Conservation (phyloP, 1,284 basidiomycete genomes). For the Laetiporus sulphureus region DNA sequence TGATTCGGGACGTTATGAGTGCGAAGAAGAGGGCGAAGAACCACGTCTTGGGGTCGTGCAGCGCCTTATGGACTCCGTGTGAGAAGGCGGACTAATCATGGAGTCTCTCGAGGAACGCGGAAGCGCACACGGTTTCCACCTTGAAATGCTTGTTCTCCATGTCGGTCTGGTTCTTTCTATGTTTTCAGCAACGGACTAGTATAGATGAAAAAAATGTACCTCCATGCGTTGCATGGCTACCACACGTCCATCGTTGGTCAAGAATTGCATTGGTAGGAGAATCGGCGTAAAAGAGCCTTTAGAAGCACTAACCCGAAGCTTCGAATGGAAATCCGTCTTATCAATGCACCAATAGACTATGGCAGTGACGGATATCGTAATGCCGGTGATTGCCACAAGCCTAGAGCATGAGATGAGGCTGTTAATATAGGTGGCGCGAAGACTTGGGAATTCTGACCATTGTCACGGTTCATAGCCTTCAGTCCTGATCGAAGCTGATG, state of each 20-base stretch:
- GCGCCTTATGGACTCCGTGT: slow-evolving; percentile 53
- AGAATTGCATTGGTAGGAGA: slow-evolving; percentile 65
- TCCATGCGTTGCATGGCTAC: slow-evolving; percentile 64
- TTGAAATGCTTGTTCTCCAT: slow-evolving; percentile 35
- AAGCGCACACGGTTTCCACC: slow-evolving; percentile 40
- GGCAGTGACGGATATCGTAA: slow-evolving; percentile 46
- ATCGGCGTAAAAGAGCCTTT: slow-evolving; percentile 62
- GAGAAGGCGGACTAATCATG: background rate
- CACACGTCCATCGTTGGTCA: slow-evolving; percentile 52
- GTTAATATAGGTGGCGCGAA: background rate
- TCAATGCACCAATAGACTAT: slow-evolving; percentile 44
- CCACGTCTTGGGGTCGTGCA: slow-evolving; percentile 64
- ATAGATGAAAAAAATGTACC: slow-evolving; percentile 21
- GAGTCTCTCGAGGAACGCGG: background rate
- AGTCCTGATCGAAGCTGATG: slow-evolving; percentile 61
- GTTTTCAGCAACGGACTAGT: background rate
- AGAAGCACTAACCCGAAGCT: slow-evolving; percentile 21
- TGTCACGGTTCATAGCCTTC: slow-evolving; percentile 56
- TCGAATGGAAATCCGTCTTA: background rate
- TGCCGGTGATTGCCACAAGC: slow-evolving; percentile 71
- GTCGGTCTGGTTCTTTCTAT: slow-evolving; percentile 29
- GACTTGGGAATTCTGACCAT: slow-evolving; percentile 28
- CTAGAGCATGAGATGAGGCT: background rate
- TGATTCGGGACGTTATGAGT: slow-evolving; percentile 60
- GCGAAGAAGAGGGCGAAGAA: slow-evolving; percentile 57